phyloP scores from a whole-genome alignment of 805 yeast genomes.

The Wickerhamiella kazuoi region DNA sequence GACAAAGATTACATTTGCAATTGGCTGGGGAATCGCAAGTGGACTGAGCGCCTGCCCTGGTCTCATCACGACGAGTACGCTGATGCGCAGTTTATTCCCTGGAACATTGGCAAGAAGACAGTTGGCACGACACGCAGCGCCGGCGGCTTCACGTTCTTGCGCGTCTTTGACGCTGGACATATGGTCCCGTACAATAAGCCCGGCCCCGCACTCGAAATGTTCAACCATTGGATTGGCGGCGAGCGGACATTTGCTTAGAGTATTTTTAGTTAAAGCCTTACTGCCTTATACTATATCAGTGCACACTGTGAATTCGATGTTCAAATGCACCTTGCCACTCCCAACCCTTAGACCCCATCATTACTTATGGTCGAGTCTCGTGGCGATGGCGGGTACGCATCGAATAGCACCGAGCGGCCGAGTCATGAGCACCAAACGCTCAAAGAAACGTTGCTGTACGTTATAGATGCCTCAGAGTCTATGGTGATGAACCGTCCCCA shows the following conservation, averaged over 20 bases:
- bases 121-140: conserved; percentile 52
- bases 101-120: conserved; percentile 24
- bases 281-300: too few species aligned
- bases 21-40: conserved; percentile 80
- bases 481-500: conserved; percentile 18
- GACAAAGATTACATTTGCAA: conserved; percentile 86
- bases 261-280: too few species aligned
- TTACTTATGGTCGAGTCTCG: too few species aligned
- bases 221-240: conserved; percentile 72
- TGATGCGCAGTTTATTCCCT: conserved; percentile 16
- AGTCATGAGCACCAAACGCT: too few species aligned
- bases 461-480: conserved; percentile 20
- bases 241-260: conserved; percentile 24
- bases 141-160: conserved; percentile 55
- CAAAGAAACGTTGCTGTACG: conserved; percentile 22
- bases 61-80: conserved; percentile 33
- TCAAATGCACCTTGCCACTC: too few species aligned
- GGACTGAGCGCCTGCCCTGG: conserved; percentile 61
- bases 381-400: too few species aligned
- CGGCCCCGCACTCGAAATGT: conserved; percentile 61
- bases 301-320: too few species aligned
- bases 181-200: conserved; percentile 92
- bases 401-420: too few species aligned
- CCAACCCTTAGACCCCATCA: too few species aligned
- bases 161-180: conserved; percentile 78